Percentiles rank a stretch among this genome's conserved stretches.
Evolutionary conservation across 805 yeast genomes (phyloP).

Genomic region (Candida corydali): DNA sequence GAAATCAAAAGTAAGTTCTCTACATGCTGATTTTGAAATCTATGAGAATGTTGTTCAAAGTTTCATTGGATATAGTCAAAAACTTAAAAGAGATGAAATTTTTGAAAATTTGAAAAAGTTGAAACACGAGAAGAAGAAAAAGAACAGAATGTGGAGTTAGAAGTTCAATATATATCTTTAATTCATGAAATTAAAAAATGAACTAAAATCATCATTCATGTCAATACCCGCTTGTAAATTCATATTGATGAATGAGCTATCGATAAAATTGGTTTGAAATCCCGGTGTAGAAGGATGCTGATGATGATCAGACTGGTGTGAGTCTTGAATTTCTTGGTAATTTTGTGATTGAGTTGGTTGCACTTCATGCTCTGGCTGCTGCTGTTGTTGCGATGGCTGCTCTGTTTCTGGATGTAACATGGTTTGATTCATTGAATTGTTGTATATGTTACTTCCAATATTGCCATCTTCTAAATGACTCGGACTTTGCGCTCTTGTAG

Average conservation of each 20-base stretch:
- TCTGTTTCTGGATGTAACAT: not conserved
- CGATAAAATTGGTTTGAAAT: constrained; percentile 35
- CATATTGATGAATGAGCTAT: constrained; percentile 39
- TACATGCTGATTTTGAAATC: constrained; percentile 63
- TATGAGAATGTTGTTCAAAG: constrained; percentile 88
- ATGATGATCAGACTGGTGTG: constrained; percentile 4
- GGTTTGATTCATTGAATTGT: constrained; percentile 3
- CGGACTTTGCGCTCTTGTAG: constrained; percentile 38
- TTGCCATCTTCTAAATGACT: constrained; percentile 3
- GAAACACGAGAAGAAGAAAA: constrained; percentile 17
- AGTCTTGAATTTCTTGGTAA: constrained; percentile 1
- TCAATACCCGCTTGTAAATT: constrained; percentile 35
- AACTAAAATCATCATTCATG: constrained; percentile 20
- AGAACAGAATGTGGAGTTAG: constrained; percentile 12
- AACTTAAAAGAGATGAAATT: constrained; percentile 52
- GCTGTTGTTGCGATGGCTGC: not conserved
- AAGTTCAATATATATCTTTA: not conserved
- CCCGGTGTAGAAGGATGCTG: constrained; percentile 21
- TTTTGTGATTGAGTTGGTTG: not conserved
- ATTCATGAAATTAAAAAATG: constrained; percentile 23
- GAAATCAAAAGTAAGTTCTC: constrained; percentile 45
- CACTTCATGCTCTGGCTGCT: not conserved
- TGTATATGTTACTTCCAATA: constrained; percentile 10
- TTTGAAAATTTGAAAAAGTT: constrained; percentile 28
- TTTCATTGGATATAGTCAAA: constrained; percentile 85